Evolutionary conservation across 2,329 filamentous ascomycete species (phyloP), one percentile per base, ranked within the genome.

Genomic region (Didymella sp.): DNA sequence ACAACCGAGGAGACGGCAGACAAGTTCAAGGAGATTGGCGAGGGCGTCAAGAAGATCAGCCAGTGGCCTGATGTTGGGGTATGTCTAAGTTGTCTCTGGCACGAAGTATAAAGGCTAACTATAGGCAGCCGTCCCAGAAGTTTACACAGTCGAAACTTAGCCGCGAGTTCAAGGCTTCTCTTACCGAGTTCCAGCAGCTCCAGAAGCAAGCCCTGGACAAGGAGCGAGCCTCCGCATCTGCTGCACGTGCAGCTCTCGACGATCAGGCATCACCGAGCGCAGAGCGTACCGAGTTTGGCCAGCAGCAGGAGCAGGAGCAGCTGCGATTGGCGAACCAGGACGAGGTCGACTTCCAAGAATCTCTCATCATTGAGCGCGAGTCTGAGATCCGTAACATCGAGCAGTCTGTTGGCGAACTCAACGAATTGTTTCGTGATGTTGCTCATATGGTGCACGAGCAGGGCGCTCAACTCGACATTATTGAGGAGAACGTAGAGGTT

Each of bases 371-470:
- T 59, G 94, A 99, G 82, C 92, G 96, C 51, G 95, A 99, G 77
- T 88, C 92, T 55, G 95, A 99, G 80, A 99, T 99, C 65, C 89
- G 93, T 60, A 96, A 96, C 74, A 99, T 99, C 70, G 95, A 98
- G 79, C 93, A 97, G 77, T 92, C 91, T 52, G 95, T 99, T 6
- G 90, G 90, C 52, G 95, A 99, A 71, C 81, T 99, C 61, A 99
- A 99, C 70, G 95, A 98, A 72, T 84, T 99, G 40, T 99, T 99
- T 82, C 85, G 93, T 61, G 94, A 99, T 80, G 92, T 99, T n/a
- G 95, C 94, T 43, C 92, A 96, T 76, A 97, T 99, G 76, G 93
- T 99, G 47, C 87, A 87, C 59, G 94, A 98, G 78, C 95, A 99
- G 79, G 95, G 95, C 47, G 90, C 92, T 67, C 87, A 91, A 77